A percentile compares a stretch with the other conserved stretches of the same genome.
Conservation (phyloP, 352 stramenopile genomes). For the Phytophthora rubi region DNA sequence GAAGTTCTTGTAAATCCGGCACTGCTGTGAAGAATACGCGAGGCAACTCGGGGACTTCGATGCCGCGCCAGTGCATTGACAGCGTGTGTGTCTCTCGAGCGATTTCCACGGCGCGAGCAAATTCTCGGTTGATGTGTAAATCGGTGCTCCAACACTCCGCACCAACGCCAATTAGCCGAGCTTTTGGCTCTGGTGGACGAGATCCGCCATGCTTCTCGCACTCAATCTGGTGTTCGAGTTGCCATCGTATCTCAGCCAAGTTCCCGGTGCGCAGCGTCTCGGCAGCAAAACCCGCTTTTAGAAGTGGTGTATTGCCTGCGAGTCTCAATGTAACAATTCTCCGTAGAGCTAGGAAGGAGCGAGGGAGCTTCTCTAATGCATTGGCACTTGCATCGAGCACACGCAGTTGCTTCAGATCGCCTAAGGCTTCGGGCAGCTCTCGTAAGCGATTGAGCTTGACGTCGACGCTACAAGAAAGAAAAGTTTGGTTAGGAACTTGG, state of each 20-base stretch:
- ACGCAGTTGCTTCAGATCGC: constrained; percentile 47
- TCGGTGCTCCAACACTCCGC: constrained; percentile 73
- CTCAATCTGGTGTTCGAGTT: constrained; percentile 60
- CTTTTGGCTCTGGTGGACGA: constrained; percentile 42
- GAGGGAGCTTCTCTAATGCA: constrained; percentile 51
- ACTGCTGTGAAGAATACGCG: constrained; percentile 56
- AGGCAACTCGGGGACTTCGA: constrained; percentile 53
- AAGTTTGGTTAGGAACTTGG: neutral
- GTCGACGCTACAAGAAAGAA: constrained; percentile 43
- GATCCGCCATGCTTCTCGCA: constrained; percentile 41
- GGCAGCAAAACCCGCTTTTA: constrained; percentile 38
- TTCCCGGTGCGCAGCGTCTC: constrained; percentile 56
- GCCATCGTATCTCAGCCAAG: constrained; percentile 55
- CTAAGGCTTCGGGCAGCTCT: constrained; percentile 50
- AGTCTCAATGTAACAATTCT: constrained; percentile 57
- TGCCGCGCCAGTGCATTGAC: constrained; percentile 77
- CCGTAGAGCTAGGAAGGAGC: constrained; percentile 53
- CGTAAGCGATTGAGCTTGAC: constrained; percentile 77
- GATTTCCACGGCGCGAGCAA: constrained; percentile 45
- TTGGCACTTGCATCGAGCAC: constrained; percentile 73
- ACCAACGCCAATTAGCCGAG: constrained; percentile 51
- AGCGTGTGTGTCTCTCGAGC: constrained; percentile 49
- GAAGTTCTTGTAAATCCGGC: constrained; percentile 50
- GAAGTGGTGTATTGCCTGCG: constrained; percentile 55
- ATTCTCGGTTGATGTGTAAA: constrained; percentile 67